These are phyloP conservation scores for Glycine latifolia DNA, from an alignment of 306 rosid genomes.

Conservation along the genomic window DNA sequence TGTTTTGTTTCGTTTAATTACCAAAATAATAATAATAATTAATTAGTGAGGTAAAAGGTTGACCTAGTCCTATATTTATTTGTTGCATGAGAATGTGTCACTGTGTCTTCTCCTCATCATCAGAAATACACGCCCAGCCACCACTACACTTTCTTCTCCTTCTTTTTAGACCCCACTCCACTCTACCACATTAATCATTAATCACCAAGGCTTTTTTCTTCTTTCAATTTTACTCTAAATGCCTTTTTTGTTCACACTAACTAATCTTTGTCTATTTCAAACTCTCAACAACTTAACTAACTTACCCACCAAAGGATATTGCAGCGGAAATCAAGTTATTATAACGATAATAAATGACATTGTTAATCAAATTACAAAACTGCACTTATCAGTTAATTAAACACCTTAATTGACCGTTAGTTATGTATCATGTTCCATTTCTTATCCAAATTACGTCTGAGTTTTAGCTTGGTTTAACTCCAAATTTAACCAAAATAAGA, in stretches of 20 bases:
- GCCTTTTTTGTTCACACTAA: neutral
- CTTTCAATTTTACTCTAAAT: neutral
- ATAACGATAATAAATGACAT: no score
- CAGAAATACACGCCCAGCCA: conserved; percentile 55
- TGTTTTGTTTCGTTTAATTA: neutral
- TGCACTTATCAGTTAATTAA: neutral
- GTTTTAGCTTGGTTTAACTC: neutral
- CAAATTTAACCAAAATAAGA: no score
- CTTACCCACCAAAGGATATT: neutral
- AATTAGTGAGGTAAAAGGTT: neutral
- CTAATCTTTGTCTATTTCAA: neutral
- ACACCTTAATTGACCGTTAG: neutral
- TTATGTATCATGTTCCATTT: neutral
- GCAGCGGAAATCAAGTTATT: neutral
- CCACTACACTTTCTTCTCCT: neutral
- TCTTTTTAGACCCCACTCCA: neutral
- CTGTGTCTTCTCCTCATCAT: neutral
- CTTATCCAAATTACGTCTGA: neutral
- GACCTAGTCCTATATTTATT: conserved; percentile 54
- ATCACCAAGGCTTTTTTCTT: no score
- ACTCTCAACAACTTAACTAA: neutral
- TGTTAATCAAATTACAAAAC: neutral
- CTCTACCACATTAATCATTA: neutral
- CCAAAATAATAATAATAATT: neutral
- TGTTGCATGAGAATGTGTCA: no score